Evolutionary conservation across 176 grass and related monocot species (phyloP), one percentile per base, ranked within the genome.

Genomic region (Aegilops sharonensis): DNA sequence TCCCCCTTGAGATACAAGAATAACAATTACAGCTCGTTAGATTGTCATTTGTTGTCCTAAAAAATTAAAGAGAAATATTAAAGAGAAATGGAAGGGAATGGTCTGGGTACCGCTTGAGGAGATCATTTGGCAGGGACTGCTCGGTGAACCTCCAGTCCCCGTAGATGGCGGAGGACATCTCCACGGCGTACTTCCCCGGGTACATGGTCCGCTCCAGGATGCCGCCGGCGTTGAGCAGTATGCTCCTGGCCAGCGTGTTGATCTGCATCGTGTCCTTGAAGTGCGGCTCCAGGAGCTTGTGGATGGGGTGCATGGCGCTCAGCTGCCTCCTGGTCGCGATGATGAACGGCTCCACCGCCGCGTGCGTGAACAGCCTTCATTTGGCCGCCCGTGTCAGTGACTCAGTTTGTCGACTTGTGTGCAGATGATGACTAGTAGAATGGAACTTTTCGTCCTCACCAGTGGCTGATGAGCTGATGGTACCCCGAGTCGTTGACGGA

Each of bases 381-480:
- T 68, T 68, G 20, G 18, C 20, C 56, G 3, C 56, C 18, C 18
- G 54, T 21, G 54, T 57, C 18, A 57, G 54, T 20, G 18, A 39
- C 37, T 39, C 7, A 39, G 37, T 2, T 39, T 8, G 52, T 6
- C 17, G 17, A 20, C 2, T 8, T 57, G 18, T 8, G 18, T 21
- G 8, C 18, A 21, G 54, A 59, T 59, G 56, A 7, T 9, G 52
- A 56, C 6, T 56, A 20, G 6, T 59, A 59, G 56, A 59, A 59
- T 59, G 56, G 20, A 59, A 59, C 6, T 21, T 59, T 59, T 21
- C 15, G 6, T 32, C 30, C 64, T 87, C 78, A 97, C 95, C 96
- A 99, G 83, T 99, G 97, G 77, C 97, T 99, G 13, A 99, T 94
- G 21, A 99, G 92, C 82, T 99, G 97, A 88, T 99, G 97, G 81